These are phyloP conservation scores for Anthostomella pinea DNA, from an alignment of 2,329 filamentous ascomycete species.

Conservation along the genomic window DNA sequence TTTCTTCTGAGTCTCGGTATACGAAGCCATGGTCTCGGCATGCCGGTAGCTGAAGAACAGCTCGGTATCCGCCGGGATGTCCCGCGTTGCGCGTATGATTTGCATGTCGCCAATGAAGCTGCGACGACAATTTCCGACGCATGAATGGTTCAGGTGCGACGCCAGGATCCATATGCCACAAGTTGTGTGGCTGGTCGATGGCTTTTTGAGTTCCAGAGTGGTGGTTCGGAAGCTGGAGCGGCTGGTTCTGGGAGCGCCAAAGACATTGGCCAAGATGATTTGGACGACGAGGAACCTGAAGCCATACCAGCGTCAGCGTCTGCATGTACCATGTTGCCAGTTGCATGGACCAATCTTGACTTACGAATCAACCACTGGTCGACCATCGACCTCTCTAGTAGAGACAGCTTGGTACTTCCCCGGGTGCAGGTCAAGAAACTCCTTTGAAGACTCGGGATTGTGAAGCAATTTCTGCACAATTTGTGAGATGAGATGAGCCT, in stretches of 20 bases:
- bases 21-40: constrained; percentile 17
- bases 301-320: background rate
- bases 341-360: constrained; percentile 23
- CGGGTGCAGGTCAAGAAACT: constrained; percentile 38
- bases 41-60: constrained; percentile 40
- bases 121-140: constrained; percentile 43
- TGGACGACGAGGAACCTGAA: constrained; percentile 44
- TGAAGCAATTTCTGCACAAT: constrained; percentile 45
- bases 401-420: constrained; percentile 37
- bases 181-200: constrained; percentile 17
- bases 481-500: constrained; percentile 38
- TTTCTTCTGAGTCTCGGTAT: constrained; percentile 31
- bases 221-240: too few species aligned
- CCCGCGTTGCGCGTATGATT: constrained; percentile 44
- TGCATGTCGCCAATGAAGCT: constrained; percentile 54
- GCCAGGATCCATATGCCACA: constrained; percentile 47
- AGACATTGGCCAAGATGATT: constrained; percentile 43
- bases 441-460: constrained; percentile 33
- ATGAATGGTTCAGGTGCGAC: constrained; percentile 53
- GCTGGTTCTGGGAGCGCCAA: constrained; percentile 33
- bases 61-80: constrained; percentile 44
- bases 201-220: too few species aligned
- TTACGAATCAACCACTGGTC: constrained; percentile 45
- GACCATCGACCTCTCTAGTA: constrained; percentile 32
- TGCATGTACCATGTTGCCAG: background rate